Base-by-base conservation (phyloP, 2,329 filamentous ascomycete species). In the Paecilomyces variotii region DNA sequence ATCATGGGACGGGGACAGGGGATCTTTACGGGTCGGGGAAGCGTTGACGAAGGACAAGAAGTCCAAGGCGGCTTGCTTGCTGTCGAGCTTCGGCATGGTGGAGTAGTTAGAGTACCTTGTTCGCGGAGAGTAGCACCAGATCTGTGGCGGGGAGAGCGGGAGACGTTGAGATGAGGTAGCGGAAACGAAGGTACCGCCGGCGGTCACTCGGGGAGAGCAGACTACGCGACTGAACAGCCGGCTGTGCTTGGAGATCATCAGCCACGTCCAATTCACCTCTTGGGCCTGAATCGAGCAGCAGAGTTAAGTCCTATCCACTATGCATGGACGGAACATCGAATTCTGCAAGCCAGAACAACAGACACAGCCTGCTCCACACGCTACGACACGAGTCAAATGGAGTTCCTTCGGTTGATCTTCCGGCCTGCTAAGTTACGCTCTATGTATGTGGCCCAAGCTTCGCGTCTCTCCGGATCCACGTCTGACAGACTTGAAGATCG, bases 31-130 rank as follows among this genome's bases (percentile, higher is more conserved):
- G 56, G 92, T 96, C 11, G 94, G 94, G 59, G 92, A 97, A 63
- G 87, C 89, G 76, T 97, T 96, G 73, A 97, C 87, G 78, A 96
- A 97, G 76, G 90, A 88, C 71, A 96, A 78, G 75, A 97, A 96
- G 80, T 95, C 90, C 76, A 88, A 79, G 57, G 90, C 90, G 57
- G 84, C 70, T 59, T 73, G 67, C 57, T 74, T 72, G 61, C 67
- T 67, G 55, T 67, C 61, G 27, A 63, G 49, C 30, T 63, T 61
- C 39, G 63, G 60, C 70, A 72, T 72, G 54, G 61, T 70, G 55
- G 59, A 57, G 53, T 54, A 30, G 28, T n/a, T 54, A 27, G 66
- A 62, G 53, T 59, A 61, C 55, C 28, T 54, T 59, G 24, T 53
- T 45, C 32, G 12, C 11, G n/a, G 19, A 26, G 12, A 7, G 12